These are phyloP conservation scores for Neurospora sp. DNA, from an alignment of 2,329 filamentous ascomycete species.

Conservation along the genomic window DNA sequence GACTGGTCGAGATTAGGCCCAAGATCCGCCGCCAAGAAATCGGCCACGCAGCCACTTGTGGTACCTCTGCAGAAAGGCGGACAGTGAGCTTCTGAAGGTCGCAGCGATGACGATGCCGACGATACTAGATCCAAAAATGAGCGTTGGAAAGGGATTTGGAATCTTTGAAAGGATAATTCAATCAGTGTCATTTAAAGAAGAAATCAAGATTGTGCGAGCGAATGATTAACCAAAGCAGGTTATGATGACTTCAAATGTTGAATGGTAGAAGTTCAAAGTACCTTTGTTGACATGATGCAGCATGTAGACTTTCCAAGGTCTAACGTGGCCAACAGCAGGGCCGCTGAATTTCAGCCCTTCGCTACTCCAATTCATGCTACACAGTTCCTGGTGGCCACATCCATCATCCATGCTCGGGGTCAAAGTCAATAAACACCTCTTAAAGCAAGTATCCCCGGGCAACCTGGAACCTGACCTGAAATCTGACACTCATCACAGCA, in stretches of 20 bases:
- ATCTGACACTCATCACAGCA: background rate
- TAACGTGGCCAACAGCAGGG: background rate
- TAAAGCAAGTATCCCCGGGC: background rate
- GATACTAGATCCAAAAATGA: background rate
- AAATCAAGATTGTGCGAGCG: background rate
- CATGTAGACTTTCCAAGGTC: background rate
- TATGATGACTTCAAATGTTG: background rate
- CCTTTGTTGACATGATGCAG: background rate
- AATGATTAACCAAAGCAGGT: background rate
- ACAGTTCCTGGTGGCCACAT: background rate
- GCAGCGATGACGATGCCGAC: background rate
- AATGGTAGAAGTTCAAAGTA: background rate
- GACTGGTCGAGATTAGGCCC: conserved; percentile 4
- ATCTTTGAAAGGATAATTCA: background rate
- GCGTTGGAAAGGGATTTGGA: background rate
- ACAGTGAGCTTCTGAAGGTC: background rate
- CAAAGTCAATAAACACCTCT: background rate
- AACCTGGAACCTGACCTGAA: background rate
- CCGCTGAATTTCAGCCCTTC: background rate
- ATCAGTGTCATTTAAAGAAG: background rate
- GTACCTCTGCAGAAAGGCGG: background rate
- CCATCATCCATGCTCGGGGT: background rate
- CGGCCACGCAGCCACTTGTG: conserved; percentile 5
- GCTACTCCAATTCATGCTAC: background rate
- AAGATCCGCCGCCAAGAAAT: conserved; percentile 9